Evolutionary conservation across 805 yeast genomes (phyloP).

Genomic region (Candida dajiaensis): DNA sequence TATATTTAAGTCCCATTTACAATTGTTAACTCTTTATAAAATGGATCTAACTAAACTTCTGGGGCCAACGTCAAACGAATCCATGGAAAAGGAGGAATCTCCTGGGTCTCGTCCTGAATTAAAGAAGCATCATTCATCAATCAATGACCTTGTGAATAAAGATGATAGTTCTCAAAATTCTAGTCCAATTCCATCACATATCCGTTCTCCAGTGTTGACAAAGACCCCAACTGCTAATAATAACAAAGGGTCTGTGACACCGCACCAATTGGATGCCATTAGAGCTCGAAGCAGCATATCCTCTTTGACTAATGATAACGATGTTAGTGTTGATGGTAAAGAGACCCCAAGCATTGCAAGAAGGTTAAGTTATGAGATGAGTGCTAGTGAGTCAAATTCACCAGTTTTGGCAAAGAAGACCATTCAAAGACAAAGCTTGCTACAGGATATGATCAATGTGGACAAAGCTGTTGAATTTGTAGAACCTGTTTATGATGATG

Average conservation of each 20-base stretch:
- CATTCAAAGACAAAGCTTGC: constrained; percentile 11
- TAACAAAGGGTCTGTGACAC: neutral
- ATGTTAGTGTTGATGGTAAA: constrained; percentile 37
- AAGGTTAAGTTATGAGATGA: constrained; percentile 21
- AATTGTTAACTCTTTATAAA: neutral
- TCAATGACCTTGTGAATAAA: constrained; percentile 16
- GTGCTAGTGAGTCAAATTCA: constrained; percentile 19
- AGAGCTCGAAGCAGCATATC: constrained; percentile 20
- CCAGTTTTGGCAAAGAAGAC: constrained; percentile 21
- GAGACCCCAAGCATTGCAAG: constrained; percentile 32
- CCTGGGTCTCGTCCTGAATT: constrained; percentile 3
- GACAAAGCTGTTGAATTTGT: constrained; percentile 11
- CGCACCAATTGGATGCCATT: constrained; percentile 10
- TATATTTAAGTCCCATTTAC: no score
- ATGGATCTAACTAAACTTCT: constrained; percentile 22
- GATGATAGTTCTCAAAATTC: constrained; percentile 7
- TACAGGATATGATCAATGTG: constrained; percentile 14
- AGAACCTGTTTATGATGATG: constrained; percentile 8
- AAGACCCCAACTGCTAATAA: constrained; percentile 1
- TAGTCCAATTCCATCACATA: constrained; percentile 3
- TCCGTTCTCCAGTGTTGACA: constrained; percentile 11
- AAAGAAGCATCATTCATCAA: constrained; percentile 15
- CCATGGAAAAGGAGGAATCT: neutral
- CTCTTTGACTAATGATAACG: constrained; percentile 38
- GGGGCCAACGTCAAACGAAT: constrained; percentile 3